Conservation (phyloP, 805 yeast genomes). For the Komagataella mondaviorum region DNA sequence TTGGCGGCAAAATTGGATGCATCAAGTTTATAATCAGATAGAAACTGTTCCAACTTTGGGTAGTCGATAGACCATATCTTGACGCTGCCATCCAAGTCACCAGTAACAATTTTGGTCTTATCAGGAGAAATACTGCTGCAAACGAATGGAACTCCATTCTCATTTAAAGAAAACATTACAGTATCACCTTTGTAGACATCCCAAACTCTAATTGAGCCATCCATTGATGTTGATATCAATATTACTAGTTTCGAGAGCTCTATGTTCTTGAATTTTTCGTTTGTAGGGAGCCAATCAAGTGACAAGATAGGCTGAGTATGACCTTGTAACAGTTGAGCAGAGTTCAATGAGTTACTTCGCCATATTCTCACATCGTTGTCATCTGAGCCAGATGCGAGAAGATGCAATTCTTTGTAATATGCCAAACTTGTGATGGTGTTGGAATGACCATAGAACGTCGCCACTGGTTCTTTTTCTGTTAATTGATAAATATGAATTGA, state of each 20-base stretch:
- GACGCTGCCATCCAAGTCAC: constrained; percentile 51
- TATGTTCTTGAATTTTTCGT: not conserved
- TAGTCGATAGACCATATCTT: constrained; percentile 24
- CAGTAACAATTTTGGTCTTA: constrained; percentile 38
- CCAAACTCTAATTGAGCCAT: constrained; percentile 64
- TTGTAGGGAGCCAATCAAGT: constrained; percentile 37
- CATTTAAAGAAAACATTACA: constrained; percentile 19
- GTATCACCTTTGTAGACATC: constrained; percentile 30
- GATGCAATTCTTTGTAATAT: constrained; percentile 36
- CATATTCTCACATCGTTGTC: constrained; percentile 65
- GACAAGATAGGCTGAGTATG: constrained; percentile 47
- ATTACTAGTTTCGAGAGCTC: not conserved
- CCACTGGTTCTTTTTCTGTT: constrained; percentile 31
- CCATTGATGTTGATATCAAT: constrained; percentile 43
- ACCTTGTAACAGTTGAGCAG: constrained; percentile 31
- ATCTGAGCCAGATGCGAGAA: constrained; percentile 66
- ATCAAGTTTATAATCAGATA: not conserved
- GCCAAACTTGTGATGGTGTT: constrained; percentile 40
- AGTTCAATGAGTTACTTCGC: constrained; percentile 49
- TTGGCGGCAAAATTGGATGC: not conserved
- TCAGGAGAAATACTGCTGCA: constrained; percentile 39
- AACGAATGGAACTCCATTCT: constrained; percentile 42
- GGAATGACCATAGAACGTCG: constrained; percentile 51
- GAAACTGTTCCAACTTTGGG: not conserved
- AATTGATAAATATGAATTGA: constrained; percentile 42